These are phyloP conservation scores for Nothopassalora personata DNA, from an alignment of 2,329 filamentous ascomycete species.

Conservation along the genomic window DNA sequence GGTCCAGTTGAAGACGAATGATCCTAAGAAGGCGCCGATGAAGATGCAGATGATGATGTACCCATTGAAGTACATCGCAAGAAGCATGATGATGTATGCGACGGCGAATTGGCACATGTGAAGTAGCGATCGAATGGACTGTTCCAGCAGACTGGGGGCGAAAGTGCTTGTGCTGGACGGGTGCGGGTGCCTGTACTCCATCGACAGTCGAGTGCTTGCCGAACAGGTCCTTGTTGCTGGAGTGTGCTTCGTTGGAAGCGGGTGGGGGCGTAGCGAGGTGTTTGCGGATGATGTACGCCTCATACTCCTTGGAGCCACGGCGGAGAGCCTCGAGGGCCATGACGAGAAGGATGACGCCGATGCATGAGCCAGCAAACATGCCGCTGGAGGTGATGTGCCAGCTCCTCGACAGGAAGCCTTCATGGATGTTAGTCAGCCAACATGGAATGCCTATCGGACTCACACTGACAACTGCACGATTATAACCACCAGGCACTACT, in stretches of 20 bases:
- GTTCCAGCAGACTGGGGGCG: slow-evolving; percentile 61
- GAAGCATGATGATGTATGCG: slow-evolving; percentile 70
- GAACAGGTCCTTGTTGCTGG: slow-evolving; percentile 4
- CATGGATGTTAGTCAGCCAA: slow-evolving; percentile 30
- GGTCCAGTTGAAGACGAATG: slow-evolving; percentile 42
- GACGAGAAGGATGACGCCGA: slow-evolving; percentile 70
- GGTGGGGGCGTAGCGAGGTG: background rate
- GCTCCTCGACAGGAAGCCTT: slow-evolving; percentile 57
- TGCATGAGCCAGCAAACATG: slow-evolving; percentile 75
- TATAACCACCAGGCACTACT: slow-evolving; percentile 44
- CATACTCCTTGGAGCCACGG: slow-evolving; percentile 65
- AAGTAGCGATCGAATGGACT: slow-evolving; percentile 59
- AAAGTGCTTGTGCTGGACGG: slow-evolving; percentile 16
- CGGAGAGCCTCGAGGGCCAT: slow-evolving; percentile 68
- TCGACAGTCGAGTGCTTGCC: background rate
- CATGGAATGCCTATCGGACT: slow-evolving; percentile 57
- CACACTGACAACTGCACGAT: slow-evolving; percentile 47
- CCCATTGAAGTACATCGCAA: slow-evolving; percentile 60
- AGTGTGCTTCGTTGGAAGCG: background rate
- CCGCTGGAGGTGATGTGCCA: slow-evolving; percentile 66
- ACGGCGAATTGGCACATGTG: slow-evolving; percentile 68
- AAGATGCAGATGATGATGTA: slow-evolving; percentile 80
- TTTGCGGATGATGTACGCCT: slow-evolving; percentile 40
- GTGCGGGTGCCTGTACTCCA: background rate
- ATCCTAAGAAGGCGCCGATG: slow-evolving; percentile 67